These are phyloP conservation scores for Cocos nucifera DNA, from an alignment of 176 grass and related monocot species.

Conservation along the genomic window DNA sequence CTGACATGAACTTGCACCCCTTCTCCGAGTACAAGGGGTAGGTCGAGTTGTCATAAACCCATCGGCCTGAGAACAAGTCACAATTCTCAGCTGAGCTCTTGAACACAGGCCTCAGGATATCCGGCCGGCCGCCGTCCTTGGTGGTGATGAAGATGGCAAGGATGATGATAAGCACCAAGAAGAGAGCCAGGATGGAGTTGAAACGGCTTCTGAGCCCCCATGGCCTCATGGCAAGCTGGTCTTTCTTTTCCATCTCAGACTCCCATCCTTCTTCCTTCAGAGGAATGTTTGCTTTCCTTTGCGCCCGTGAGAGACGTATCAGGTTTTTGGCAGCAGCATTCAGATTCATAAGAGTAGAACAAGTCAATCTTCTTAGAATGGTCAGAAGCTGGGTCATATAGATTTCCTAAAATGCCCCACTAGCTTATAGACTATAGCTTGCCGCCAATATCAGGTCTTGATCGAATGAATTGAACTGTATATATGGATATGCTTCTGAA, in stretches of 20 bases:
- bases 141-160: conserved; percentile 22
- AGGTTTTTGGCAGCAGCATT: neutral
- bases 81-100: conserved; percentile 14
- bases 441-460: too few species aligned
- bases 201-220: conserved; percentile 30
- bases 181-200: conserved; percentile 33
- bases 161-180: conserved; percentile 32
- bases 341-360: neutral
- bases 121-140: conserved; percentile 2
- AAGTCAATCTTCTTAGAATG: neutral
- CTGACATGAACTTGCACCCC: conserved; percentile 72
- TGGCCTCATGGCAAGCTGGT: neutral
- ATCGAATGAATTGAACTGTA: too few species aligned
- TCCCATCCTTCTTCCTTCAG: neutral
- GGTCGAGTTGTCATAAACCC: conserved; percentile 50
- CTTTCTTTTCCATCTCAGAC: conserved; percentile 6
- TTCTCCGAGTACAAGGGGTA: conserved; percentile 64
- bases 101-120: neutral
- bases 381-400: too few species aligned
- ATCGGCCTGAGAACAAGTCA: conserved; percentile 50
- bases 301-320: neutral
- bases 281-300: neutral
- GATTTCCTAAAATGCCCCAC: too few species aligned
- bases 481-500: too few species aligned
- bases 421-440: too few species aligned